Base-by-base conservation (phyloP, 805 yeast species). In the Vanderwaltozyma polyspora region DNA sequence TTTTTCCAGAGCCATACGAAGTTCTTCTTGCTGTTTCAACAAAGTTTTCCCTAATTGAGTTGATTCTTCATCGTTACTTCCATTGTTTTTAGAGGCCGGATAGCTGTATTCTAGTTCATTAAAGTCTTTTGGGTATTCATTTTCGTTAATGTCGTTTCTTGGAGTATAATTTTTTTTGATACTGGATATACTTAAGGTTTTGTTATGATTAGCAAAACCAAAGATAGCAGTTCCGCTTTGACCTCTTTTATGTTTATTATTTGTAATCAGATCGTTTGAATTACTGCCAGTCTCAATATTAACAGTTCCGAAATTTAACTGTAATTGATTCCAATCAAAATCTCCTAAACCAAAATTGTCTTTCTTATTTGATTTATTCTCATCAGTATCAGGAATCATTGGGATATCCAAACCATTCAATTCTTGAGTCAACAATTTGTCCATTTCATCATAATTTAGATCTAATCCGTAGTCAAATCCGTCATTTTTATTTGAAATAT, bases 201-300 rank as follows among this genome's bases (percentile, higher is more conserved):
- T 70, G 39, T 68, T 67, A 51, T 80, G 87, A 30, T 73, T 75
- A 7, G 67, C 60, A 44, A 70, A 80, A 0, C 93, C 93, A 55
- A 81, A 81, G 19, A 81, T 80, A 2, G 82, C 89, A 4, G 89
- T 78, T 11, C 93, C 93, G 60, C 86, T 78, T 14, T 72, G 64
- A 38, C 74, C 73, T 43, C 83, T 69, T 34, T 68, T 57, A 50
- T 80, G 89, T 13, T 28, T 12, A 14, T 28, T 33, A 6, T 6
- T 25, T n/a, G n/a, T n/a, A n/a, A n/a, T n/a, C n/a, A n/a, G n/a
- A n/a, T n/a, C n/a, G n/a, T n/a, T n/a, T n/a, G 14, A 22, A 7
- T 14, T 18, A 18, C 15, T 28, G 4, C 27, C 28, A 32, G 30
- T 37, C 37, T 36, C 34, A 36, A 29, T 34, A 33, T 39, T 40